Evolutionary conservation across 495 filamentous ascomycete genomes (phyloP), one percentile per base, ranked within the genome.

Genomic region (Hypoxylon perforatum): DNA sequence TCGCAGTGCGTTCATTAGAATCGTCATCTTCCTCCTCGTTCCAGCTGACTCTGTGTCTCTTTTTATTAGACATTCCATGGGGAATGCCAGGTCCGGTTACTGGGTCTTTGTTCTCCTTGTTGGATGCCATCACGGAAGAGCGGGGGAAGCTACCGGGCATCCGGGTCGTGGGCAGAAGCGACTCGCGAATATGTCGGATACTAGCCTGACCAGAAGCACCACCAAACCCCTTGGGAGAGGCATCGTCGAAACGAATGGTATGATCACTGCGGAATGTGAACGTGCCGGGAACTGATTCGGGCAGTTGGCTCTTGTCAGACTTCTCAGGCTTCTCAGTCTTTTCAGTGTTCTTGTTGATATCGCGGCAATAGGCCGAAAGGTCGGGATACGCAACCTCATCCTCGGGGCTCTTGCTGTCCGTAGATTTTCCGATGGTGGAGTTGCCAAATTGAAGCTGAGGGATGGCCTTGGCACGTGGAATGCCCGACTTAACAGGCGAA

Each of bases 61-160:
- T 92, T 81, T 93, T 92, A 77, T 90, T 92, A 3, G 77, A 71
- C 70, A 93, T 86, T 30, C 91, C 90, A 68, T 92, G 89, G 4
- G 88, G 82, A 30, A 91, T 79, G 12, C 74, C 68, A 25, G 69
- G 48, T 15, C 75, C 38, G 41, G 67, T 61, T 14, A 62, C 58
- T 5, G 81, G 80, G 18, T 74, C 78, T 45, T 76, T 67, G 41
- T 82, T 83, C 65, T 85, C 82, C 71, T 85, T 85, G 72, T 84
- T 81, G 0, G 76, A 69, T 38, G 55, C 69, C 44, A 14, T 50
- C n/a, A 65, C 65, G 3, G 53, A 44, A 0, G 28, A 33, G 1
- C 35, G 11, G 11, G 82, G 82, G 63, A 84, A 86, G 65, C 77
- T 80, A 28, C 83, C 84, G 3, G 84, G 83, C 80, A 85, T 84